A percentile compares a stretch with the other conserved stretches of the same genome.
These are phyloP conservation scores for Emericellopsis atlantica DNA, from an alignment of 2,329 filamentous ascomycete genomes.

Conservation along the genomic window DNA sequence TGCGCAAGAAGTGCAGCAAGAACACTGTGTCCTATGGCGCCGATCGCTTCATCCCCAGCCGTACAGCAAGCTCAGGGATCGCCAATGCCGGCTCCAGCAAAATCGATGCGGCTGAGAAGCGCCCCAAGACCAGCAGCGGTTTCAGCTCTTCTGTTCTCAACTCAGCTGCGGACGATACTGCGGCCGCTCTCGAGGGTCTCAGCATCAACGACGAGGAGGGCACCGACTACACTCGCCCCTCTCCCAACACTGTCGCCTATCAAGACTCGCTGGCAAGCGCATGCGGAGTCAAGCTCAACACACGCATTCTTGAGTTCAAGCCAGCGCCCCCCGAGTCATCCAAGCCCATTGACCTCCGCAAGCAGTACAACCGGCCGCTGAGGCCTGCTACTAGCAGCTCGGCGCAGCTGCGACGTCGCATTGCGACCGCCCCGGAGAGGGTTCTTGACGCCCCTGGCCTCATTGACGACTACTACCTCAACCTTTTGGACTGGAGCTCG, in stretches of 20 bases:
- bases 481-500: slow-evolving; percentile 95
- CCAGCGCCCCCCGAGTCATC: slow-evolving; percentile 95
- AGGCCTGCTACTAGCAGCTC: slow-evolving; percentile 62
- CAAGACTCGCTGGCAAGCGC: slow-evolving; percentile 83
- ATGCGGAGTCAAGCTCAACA: slow-evolving; percentile 86
- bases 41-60: slow-evolving; percentile 94
- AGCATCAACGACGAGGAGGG: slow-evolving; percentile 62
- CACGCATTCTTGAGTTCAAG: slow-evolving; percentile 96
- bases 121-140: slow-evolving; percentile 52
- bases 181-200: slow-evolving; percentile 67
- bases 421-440: slow-evolving; percentile 88
- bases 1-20: slow-evolving; percentile 53
- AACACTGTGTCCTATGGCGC: slow-evolving; percentile 69
- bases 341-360: slow-evolving; percentile 92
- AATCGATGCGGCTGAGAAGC: slow-evolving; percentile 58
- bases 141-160: slow-evolving; percentile 70
- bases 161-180: slow-evolving; percentile 67
- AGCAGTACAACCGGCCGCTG: slow-evolving; percentile 94
- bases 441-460: slow-evolving; percentile 93
- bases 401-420: slow-evolving; percentile 80
- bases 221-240: slow-evolving; percentile 60
- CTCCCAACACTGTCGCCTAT: slow-evolving; percentile 81
- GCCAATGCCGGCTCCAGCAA: slow-evolving; percentile 72
- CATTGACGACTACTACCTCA: slow-evolving; percentile 98
- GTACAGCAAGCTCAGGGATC: slow-evolving; percentile 78